These are phyloP conservation scores for Plicaturopsis crispa DNA, from an alignment of 768 basidiomycete genomes.

Conservation along the genomic window DNA sequence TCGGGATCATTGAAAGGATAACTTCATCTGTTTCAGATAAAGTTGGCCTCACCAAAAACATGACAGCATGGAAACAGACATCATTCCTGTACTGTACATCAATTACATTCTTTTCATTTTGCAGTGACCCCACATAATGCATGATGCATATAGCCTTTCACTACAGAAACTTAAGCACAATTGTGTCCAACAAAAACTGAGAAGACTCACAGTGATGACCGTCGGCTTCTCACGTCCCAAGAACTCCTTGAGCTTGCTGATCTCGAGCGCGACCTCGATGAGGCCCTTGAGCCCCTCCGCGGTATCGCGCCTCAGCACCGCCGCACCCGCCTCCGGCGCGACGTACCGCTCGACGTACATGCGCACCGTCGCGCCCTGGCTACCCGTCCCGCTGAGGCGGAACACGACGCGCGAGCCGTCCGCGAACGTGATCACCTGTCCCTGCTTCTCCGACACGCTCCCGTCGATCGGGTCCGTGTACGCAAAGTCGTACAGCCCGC, in stretches of 20 bases:
- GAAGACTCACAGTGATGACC: slow-evolving; percentile 81
- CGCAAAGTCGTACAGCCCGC: slow-evolving; percentile 77
- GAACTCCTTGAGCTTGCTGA: slow-evolving; percentile 81
- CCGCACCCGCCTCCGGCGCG: slow-evolving; percentile 56
- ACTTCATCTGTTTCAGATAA: too few relatives aligned
- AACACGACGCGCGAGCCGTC: slow-evolving; percentile 95
- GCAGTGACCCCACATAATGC: too few relatives aligned
- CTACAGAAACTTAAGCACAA: too few relatives aligned
- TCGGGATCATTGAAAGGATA: too few relatives aligned
- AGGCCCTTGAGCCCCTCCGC: slow-evolving; percentile 89
- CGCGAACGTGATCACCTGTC: slow-evolving; percentile 84
- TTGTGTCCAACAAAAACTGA: too few relatives aligned
- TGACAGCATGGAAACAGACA: too few relatives aligned
- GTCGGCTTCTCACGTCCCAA: slow-evolving; percentile 87
- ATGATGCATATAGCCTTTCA: too few relatives aligned
- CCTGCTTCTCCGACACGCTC: slow-evolving; percentile 91
- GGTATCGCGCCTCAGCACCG: slow-evolving; percentile 66
- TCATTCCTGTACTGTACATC: too few relatives aligned
- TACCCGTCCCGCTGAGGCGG: slow-evolving; percentile 93
- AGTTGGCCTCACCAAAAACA: too few relatives aligned
- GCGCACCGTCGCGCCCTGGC: slow-evolving; percentile 91
- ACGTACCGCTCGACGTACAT: slow-evolving; percentile 95
- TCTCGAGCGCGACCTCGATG: slow-evolving; percentile 88
- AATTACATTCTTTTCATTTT: too few relatives aligned
- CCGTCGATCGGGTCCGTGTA: slow-evolving; percentile 99